A percentile compares a stretch with the other conserved stretches of the same genome.
Conservation (phyloP, 192 early-diverging fungal genomes). For the Backusella liffmaniae region DNA sequence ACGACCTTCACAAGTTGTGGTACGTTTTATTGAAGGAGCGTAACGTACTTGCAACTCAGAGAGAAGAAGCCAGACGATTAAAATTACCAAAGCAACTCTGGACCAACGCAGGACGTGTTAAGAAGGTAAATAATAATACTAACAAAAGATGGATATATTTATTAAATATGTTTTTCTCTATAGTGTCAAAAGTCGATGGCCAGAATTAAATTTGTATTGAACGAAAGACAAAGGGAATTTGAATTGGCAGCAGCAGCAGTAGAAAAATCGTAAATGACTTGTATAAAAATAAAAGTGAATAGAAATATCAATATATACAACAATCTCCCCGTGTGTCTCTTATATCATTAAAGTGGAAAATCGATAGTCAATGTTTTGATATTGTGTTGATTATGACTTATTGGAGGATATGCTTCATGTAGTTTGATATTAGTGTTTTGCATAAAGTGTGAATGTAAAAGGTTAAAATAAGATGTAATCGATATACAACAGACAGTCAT, state of each 20-base stretch:
- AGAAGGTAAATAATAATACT: constrained; percentile 49
- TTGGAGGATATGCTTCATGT: too few species aligned
- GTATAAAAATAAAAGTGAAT: neutral
- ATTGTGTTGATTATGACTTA: too few species aligned
- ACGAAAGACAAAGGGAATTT: constrained; percentile 68
- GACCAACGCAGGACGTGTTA: constrained; percentile 59
- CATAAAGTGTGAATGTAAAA: too few species aligned
- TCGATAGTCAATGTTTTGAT: too few species aligned
- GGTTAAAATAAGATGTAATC: too few species aligned
- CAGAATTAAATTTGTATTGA: constrained; percentile 76
- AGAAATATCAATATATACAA: neutral
- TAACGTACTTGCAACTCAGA: constrained; percentile 75
- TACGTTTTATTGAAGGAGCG: constrained; percentile 84
- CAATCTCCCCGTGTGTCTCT: too few species aligned
- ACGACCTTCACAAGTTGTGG: constrained; percentile 97
- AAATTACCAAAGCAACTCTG: constrained; percentile 53
- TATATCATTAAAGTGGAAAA: neutral
- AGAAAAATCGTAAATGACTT: constrained; percentile 7
- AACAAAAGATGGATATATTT: neutral
- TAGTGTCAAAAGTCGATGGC: constrained; percentile 85
- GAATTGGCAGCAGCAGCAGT: constrained; percentile 26
- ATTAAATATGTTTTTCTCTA: neutral
- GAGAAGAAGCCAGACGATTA: constrained; percentile 63
- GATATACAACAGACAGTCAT: too few species aligned
- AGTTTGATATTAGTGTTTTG: too few species aligned